Percentiles rank a stretch among this genome's conserved stretches.
Evolutionary conservation across 2,329 filamentous ascomycete genomes (phyloP).

Genomic region (Talaromyces islandicus): DNA sequence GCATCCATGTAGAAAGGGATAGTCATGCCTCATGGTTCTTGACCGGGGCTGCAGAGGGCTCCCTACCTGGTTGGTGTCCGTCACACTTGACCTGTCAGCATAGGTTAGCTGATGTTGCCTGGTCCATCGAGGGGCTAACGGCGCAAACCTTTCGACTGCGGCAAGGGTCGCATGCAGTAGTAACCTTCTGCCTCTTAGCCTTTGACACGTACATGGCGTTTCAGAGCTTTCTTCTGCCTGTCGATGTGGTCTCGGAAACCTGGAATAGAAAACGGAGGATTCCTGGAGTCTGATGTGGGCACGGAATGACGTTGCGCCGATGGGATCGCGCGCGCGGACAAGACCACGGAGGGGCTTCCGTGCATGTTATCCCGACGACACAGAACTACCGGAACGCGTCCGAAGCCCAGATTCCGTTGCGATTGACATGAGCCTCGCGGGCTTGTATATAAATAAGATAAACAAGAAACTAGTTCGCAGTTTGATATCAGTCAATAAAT

Average conservation of each 20-base stretch:
- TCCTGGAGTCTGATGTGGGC: neutral
- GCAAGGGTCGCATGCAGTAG: conserved; percentile 1
- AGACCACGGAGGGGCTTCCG: too few species aligned
- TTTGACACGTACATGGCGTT: neutral
- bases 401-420: neutral
- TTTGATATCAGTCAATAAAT: too few species aligned
- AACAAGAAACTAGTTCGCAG: too few species aligned
- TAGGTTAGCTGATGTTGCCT: neutral
- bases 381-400: neutral
- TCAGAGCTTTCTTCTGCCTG: too few species aligned
- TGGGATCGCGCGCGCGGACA: too few species aligned
- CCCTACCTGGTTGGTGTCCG: neutral
- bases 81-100: conserved; percentile 1
- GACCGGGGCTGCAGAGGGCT: neutral
- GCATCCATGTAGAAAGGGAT: too few species aligned
- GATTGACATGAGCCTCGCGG: neutral
- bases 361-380: too few species aligned
- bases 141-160: neutral
- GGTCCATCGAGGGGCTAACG: neutral
- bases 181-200: conserved; percentile 1
- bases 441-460: neutral
- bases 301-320: neutral
- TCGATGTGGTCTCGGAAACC: too few species aligned
- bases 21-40: neutral
- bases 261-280: neutral